Evolutionary conservation across 305 asterid genomes (phyloP), one percentile per base, ranked within the genome.

Genomic region (Rubia balearica): DNA sequence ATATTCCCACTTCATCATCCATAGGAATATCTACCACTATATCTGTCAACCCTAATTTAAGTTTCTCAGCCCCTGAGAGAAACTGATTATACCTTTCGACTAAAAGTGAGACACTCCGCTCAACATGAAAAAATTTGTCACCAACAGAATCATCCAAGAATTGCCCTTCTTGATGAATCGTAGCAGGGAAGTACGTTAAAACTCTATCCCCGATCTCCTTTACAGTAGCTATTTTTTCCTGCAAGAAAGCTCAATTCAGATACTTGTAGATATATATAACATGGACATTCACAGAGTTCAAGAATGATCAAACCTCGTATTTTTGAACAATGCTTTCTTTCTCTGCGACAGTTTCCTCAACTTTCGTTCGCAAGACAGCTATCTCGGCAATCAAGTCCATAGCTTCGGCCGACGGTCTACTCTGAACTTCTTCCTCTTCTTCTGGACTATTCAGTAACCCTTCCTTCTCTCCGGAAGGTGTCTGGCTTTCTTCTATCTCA

Each of bases 401-500:
- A 78, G 73, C 85, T 67, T 83, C 78, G 49, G 79, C 61, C 30
- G 69, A 65, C 16, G 56, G 69, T 75, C 83, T 89, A 74, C 84
- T 84, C 66, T 83, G 83, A 55, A 77, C 64, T 80, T 80, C 94
- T 81, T 83, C 74, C 40, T 71, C 70, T 69, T 78, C 86, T n/a
- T 53, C 59, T 17, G 59, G 59, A 73, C 74, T 78, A 60, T 80
- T 85, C 74, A 53, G 72, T 63, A 69, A 74, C 57, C 68, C 74
- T 70, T 86, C 85, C 75, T 74, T 87, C 74, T 79, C 90, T 79
- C 78, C 94, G 17, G 82, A 85, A 74, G 27, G 80, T 72, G 83
- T 87, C 61, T 76, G 89, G 76, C 90, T 78, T 69, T 85, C 98
- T 79, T 91, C 98, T 38, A 90, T 89, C 82, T 90, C 97, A 70